Base-by-base conservation (phyloP, 2,329 filamentous ascomycete species). In the Teratosphaeria pseudoeucalypti region DNA sequence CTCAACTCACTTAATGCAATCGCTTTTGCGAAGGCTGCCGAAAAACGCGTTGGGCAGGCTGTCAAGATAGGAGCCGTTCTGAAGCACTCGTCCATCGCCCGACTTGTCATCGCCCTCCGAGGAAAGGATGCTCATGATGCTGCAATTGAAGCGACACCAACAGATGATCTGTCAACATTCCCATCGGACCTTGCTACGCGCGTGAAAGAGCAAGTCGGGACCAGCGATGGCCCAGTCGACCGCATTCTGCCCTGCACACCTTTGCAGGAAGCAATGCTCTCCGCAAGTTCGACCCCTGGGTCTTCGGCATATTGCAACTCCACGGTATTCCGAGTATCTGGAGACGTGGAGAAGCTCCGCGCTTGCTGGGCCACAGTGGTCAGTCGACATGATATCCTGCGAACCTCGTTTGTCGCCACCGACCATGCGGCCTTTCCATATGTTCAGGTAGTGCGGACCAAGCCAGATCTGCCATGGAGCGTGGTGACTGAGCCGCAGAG, bases 1-100 rank as follows among this genome's bases (percentile, higher is more conserved):
- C 72, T 96, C 6, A 90, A 96, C 70, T 95, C 91, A 0, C 84
- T 96, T 29, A 88, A 86, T 7, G 89, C 89, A 0, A 95, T 96
- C 63, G 76, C 81, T 0, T 73, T 95, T 9, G 82, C 87, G 0
- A 83, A 79, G 58, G 68, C 72, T 16, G 70, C 96, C 0, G 79
- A 81, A 58, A 78, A 80, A 57, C 66, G 74, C 2, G 62, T 68
- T 0, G 72, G 82, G 1, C 73, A 67, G 6, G 76, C 80, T 27
- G 69, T 90, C 2, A 77, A 87, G 11, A 82, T 95, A 7, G 90
- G 88, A 0, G 73, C 79, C 1, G 81, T 95, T 26, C 75, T 95
- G n/a, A 83, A 81, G 55, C 81, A 88, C 61, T 76, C 86, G 6
- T 89, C 81, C 2, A 75, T 92, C n/a, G 77, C 81, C 0, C 82